These are phyloP conservation scores for Suhomyces kunorum DNA, from an alignment of 1,139 yeast genomes.

Conservation along the genomic window DNA sequence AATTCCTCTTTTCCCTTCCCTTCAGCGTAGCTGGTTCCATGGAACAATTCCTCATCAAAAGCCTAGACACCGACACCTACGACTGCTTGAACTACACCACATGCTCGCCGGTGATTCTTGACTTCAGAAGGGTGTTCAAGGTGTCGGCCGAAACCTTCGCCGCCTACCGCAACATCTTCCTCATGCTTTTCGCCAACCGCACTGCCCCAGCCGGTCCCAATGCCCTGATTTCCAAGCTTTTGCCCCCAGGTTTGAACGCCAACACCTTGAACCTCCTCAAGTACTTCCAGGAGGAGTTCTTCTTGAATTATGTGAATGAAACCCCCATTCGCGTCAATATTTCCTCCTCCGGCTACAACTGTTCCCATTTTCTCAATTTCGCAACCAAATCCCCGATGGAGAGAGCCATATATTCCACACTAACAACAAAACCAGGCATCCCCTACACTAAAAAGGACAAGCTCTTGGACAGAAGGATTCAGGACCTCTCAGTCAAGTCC, in stretches of 20 bases:
- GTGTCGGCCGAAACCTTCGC: conserved; percentile 4
- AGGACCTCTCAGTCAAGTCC: conserved; percentile 10
- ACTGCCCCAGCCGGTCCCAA: background rate
- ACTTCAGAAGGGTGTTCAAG: conserved; percentile 12
- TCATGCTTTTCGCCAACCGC: conserved; percentile 3
- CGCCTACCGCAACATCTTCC: conserved; percentile 5
- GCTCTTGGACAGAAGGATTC: background rate
- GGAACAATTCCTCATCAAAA: conserved; percentile 12
- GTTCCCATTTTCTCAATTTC: conserved; percentile 2
- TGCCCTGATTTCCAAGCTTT: conserved; percentile 5
- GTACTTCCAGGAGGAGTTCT: conserved; percentile 13
- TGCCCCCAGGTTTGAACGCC: conserved; percentile 3
- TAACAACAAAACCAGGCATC: conserved; percentile 8
- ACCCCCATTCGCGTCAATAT: background rate
- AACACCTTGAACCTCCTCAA: conserved; percentile 6
- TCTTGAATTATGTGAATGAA: conserved; percentile 11
- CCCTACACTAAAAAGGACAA: background rate
- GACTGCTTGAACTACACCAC: conserved; percentile 13
- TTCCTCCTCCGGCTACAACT: background rate
- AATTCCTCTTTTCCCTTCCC: conserved; percentile 14
- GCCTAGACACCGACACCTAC: conserved; percentile 7
- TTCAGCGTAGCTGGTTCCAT: conserved; percentile 11
- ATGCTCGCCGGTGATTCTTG: conserved; percentile 8
- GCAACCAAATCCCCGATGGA: conserved; percentile 11
- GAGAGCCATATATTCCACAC: conserved; percentile 7